Conservation (phyloP, 495 filamentous ascomycete species). For the Alectoria sarmentosa region DNA sequence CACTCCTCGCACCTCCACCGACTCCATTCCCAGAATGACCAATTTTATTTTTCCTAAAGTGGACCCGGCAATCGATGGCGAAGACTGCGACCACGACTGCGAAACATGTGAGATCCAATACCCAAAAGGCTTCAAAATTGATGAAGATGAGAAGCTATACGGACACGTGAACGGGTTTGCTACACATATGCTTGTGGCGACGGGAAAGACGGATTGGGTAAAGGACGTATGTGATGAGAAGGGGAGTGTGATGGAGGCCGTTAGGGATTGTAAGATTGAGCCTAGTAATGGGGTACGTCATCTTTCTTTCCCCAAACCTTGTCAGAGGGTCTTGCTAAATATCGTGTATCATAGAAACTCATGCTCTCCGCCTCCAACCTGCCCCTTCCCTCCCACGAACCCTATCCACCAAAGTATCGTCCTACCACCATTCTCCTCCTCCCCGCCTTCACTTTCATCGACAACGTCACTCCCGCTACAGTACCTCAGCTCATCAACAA, state of each 20-base stretch:
- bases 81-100: constrained; percentile 88
- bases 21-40: constrained; percentile 24
- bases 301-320: constrained; percentile 1
- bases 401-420: constrained; percentile 49
- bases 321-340: neutral
- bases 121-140: constrained; percentile 67
- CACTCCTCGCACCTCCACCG: constrained; percentile 19
- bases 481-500: constrained; percentile 64
- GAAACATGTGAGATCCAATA: constrained; percentile 70
- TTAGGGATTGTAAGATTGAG: constrained; percentile 54
- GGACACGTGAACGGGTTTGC: constrained; percentile 83
- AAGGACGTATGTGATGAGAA: constrained; percentile 82
- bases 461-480: constrained; percentile 72
- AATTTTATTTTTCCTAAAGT: constrained; percentile 45
- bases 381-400: constrained; percentile 56
- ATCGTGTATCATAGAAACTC: constrained; percentile 50
- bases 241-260: constrained; percentile 92
- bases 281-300: constrained; percentile 68
- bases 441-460: constrained; percentile 77
- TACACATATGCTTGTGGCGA: constrained; percentile 86
- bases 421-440: constrained; percentile 82
- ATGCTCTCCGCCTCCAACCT: constrained; percentile 96
- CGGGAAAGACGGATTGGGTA: constrained; percentile 93
- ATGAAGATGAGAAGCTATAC: constrained; percentile 73
- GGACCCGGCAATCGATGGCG: constrained; percentile 67